phyloP scores from a whole-genome alignment of 306 rosid species.

The Quercus wislizeni region DNA sequence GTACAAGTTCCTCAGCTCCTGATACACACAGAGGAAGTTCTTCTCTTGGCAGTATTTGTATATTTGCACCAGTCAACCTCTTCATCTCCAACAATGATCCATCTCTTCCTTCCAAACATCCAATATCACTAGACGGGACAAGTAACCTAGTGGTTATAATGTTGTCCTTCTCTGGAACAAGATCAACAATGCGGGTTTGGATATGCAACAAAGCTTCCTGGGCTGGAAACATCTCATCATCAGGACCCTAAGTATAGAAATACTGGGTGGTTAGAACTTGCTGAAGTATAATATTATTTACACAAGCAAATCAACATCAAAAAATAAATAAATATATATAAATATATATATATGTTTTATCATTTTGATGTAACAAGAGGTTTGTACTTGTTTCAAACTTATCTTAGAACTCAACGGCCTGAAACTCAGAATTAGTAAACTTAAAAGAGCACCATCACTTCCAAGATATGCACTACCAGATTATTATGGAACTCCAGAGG shows the following conservation, averaged over 20 bases:
- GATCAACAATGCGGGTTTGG: constrained; percentile 86
- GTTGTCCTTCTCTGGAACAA: constrained; percentile 71
- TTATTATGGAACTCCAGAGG: constrained; percentile 4
- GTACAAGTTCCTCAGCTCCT: constrained; percentile 70
- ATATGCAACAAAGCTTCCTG: constrained; percentile 98
- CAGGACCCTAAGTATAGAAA: constrained; percentile 69
- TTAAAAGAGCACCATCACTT: constrained; percentile 3
- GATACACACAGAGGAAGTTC: constrained; percentile 70
- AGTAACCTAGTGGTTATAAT: constrained; percentile 84
- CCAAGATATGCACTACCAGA: constrained; percentile 1
- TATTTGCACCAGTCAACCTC: constrained; percentile 74
- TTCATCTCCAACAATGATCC: constrained; percentile 75
- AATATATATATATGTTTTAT: neutral
- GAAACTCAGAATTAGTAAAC: neutral
- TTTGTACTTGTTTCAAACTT: constrained; percentile 10
- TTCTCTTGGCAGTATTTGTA: constrained; percentile 80
- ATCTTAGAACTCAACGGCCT: constrained; percentile 16
- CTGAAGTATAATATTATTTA: neutral
- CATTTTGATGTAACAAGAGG: constrained; percentile 1
- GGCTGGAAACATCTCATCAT: constrained; percentile 95
- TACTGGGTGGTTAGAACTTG: constrained; percentile 28
- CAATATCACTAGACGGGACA: constrained; percentile 67
- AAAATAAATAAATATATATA: neutral
- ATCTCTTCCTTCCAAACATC: constrained; percentile 90
- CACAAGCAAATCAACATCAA: neutral